Evolutionary conservation across 495 filamentous ascomycete genomes (phyloP).

Genomic region (Aspergillus sclerotiicarbonarius): DNA sequence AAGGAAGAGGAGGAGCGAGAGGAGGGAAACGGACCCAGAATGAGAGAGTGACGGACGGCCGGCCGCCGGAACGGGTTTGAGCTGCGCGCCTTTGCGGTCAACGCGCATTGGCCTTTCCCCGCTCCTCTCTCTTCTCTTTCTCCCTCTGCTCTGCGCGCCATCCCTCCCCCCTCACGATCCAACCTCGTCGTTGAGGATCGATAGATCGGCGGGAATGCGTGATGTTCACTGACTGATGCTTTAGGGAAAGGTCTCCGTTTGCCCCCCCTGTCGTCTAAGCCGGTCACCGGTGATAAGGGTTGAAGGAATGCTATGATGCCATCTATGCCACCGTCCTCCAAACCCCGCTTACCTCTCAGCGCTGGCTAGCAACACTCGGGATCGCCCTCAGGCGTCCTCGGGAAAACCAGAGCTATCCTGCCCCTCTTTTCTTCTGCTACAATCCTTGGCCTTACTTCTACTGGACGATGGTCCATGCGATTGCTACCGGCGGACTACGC

Average conservation of each 20-base stretch:
- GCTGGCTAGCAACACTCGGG: conserved; percentile 1
- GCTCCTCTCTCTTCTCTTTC: conserved; percentile 9
- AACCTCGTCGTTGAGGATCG: neutral
- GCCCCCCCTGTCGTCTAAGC: neutral
- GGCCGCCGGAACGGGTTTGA: conserved; percentile 29
- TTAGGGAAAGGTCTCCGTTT: neutral
- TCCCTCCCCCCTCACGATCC: neutral
- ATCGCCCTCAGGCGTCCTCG: neutral
- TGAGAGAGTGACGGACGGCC: conserved; percentile 25
- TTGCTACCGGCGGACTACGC: neutral
- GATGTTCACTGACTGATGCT: neutral
- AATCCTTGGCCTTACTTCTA: neutral
- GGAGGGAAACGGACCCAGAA: conserved; percentile 30
- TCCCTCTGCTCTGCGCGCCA: conserved; percentile 5
- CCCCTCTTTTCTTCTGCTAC: neutral
- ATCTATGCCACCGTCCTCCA: conserved; percentile 6
- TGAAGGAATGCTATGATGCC: conserved; percentile 7
- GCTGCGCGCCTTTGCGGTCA: conserved; percentile 12
- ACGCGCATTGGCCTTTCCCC: conserved; percentile 18
- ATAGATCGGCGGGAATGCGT: neutral
- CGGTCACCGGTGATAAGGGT: neutral
- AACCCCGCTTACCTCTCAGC: conserved; percentile 16
- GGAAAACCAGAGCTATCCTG: neutral
- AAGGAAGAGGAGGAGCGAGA: conserved; percentile 23
- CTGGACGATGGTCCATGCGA: neutral